phyloP scores from a whole-genome alignment of 768 basidiomycete species.

The Trichaptum fuscoviolaceum region DNA sequence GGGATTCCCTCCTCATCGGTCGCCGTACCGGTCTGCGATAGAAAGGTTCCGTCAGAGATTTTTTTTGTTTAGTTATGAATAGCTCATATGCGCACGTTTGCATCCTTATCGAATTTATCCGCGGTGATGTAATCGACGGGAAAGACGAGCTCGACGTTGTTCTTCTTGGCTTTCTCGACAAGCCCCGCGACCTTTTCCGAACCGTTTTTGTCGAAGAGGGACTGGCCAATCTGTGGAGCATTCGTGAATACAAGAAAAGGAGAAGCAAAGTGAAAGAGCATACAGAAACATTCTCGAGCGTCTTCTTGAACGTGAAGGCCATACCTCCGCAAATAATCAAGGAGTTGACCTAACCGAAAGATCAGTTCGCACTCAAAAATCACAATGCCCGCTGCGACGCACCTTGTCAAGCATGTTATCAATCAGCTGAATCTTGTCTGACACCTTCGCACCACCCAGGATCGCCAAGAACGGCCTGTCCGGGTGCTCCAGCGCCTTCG shows the following conservation, averaged over 20 bases:
- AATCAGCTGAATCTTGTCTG: conserved; percentile 98
- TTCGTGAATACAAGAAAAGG: conserved; percentile 6
- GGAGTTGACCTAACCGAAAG: conserved; percentile 67
- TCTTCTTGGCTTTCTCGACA: conserved; percentile 87
- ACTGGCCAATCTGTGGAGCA: conserved; percentile 74
- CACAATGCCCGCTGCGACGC: conserved; percentile 10
- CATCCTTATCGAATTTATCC: conserved; percentile 93
- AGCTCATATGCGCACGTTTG: conserved; percentile 47
- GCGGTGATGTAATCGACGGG: conserved; percentile 92
- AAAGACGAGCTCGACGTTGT: conserved; percentile 92
- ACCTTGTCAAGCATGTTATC: conserved; percentile 99
- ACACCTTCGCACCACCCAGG: conserved; percentile 97
- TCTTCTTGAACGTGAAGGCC: conserved; percentile 99
- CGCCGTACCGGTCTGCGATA: conserved; percentile 59
- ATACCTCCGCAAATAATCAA: conserved; percentile 97
- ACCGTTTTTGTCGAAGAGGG: conserved; percentile 88
- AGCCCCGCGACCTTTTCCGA: conserved; percentile 79
- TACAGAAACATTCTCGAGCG: conserved; percentile 71
- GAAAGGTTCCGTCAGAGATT: conserved; percentile 2
- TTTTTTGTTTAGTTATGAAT: conserved; percentile 4
- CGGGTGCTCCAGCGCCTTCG: conserved; percentile 92
- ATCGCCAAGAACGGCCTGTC: conserved; percentile 97
- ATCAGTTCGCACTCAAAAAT: conserved; percentile 5
- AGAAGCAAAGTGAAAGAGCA: conserved; percentile 18
- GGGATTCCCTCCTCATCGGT: conserved; percentile 87